Evolutionary conservation across 768 basidiomycete species (phyloP).

Genomic region (Boletus huronensis): DNA sequence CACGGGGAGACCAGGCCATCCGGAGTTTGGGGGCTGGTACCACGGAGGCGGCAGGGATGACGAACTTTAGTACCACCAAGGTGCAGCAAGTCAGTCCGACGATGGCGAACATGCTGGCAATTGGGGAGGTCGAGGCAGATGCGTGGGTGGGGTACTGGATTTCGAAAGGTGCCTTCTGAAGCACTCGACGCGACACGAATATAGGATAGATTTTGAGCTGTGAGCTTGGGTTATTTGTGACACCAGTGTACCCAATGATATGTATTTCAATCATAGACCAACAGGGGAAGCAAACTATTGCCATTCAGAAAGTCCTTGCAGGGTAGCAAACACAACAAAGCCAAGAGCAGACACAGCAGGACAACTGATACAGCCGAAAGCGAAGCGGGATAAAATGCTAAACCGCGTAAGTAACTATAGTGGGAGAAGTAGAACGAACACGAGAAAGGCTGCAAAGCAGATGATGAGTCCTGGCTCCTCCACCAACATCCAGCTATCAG

Average conservation of each 20-base stretch:
- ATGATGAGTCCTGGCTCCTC: no score
- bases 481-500: no score
- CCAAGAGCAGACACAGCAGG: no score
- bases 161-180: constrained; percentile 18
- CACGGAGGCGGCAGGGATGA: constrained; percentile 21
- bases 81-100: constrained; percentile 16
- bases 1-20: constrained; percentile 13
- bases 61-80: constrained; percentile 18
- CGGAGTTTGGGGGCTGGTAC: not conserved
- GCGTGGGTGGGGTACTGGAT: constrained; percentile 28
- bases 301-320: no score
- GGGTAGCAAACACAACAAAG: no score
- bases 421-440: no score
- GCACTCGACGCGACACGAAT: no score
- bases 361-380: not conserved
- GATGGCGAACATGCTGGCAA: constrained; percentile 25
- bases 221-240: not conserved
- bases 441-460: no score
- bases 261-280: no score
- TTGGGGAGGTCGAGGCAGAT: constrained; percentile 22
- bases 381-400: not conserved
- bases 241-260: no score
- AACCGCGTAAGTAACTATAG: no score
- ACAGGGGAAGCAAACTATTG: no score
- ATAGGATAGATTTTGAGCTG: not conserved